Evolutionary conservation across 2,329 filamentous ascomycete species (phyloP), one percentile per base, ranked within the genome.

Genomic region (Aspergillus sp.): DNA sequence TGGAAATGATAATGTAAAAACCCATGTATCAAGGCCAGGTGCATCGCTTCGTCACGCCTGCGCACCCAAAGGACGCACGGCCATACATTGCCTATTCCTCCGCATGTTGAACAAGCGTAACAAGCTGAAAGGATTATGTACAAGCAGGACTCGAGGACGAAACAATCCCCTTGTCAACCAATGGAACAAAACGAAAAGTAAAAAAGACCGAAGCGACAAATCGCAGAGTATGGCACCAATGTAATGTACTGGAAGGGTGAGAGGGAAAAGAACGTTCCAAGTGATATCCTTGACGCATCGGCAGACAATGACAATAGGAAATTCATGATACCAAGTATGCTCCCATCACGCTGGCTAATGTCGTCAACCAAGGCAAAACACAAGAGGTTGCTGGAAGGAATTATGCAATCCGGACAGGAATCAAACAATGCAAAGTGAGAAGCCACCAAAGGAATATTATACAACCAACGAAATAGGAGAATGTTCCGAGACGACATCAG

Each of bases 401-500:
- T 52, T 3, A 43, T 29, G 25, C 13, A 23, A 46, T 19, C 10
- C 14, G 20, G 45, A 52, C 34, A 36, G 32, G 45, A 42, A 20
- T 20, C 42, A 53, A 31, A 20, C 21, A 48, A 41, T 21, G 36
- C 21, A 16, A 41, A 34, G 23, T 17, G 40, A 17, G 6, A 14
- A 42, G 16, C 16, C 19, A 17, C 19, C 5, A 42, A 32, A 42
- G 47, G 46, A 36, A 53, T 58, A 60, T 58, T 58, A 58, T 63
- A 64, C 57, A 61, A 48, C 56, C 32, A 52, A 47, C 49, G 49
- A 52, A 42, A 56, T 49, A 56, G 50, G 45, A 53, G 50, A 52
- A 58, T 61, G 52, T 59, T 66, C 61, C 58, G 61, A 63, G 62
- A 61, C 59, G 56, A 57, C 64, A 63, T 66, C 59, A 61, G 47